A percentile compares a stretch with the other conserved stretches of the same genome.
Conservation (phyloP, 2,329 filamentous ascomycete species). For the Drechslerella dactyloides region DNA sequence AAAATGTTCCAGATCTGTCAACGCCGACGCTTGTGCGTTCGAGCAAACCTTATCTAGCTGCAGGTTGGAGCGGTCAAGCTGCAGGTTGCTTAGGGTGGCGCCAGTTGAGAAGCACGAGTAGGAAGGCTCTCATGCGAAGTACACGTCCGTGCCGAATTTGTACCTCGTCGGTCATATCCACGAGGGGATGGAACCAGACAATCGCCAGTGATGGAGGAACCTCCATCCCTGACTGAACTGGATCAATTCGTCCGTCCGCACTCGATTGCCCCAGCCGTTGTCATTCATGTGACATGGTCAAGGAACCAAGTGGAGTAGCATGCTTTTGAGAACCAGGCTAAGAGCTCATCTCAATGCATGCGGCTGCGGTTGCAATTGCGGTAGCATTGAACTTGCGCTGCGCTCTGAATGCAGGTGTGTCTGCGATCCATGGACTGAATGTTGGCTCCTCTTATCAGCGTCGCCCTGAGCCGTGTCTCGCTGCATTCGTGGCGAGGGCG, state of each 20-base stretch:
- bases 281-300: background rate
- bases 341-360: too few relatives aligned
- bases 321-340: background rate
- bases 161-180: background rate
- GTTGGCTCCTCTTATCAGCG: background rate
- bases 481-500: background rate
- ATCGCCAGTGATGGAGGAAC: background rate
- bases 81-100: background rate
- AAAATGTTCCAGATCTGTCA: slow-evolving; percentile 1
- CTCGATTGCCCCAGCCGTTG: background rate
- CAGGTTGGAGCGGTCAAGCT: background rate
- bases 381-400: too few relatives aligned
- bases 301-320: too few relatives aligned
- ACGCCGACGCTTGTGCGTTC: background rate
- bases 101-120: background rate
- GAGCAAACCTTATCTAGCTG: background rate
- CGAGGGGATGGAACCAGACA: too few relatives aligned
- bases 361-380: too few relatives aligned
- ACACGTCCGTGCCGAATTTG: background rate
- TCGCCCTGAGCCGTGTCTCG: background rate
- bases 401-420: too few relatives aligned
- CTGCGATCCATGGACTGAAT: too few relatives aligned
- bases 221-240: background rate
- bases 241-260: background rate
- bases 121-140: background rate